These are phyloP conservation scores for Pulveroboletus sp. DNA, from an alignment of 768 basidiomycete genomes.

Conservation along the genomic window DNA sequence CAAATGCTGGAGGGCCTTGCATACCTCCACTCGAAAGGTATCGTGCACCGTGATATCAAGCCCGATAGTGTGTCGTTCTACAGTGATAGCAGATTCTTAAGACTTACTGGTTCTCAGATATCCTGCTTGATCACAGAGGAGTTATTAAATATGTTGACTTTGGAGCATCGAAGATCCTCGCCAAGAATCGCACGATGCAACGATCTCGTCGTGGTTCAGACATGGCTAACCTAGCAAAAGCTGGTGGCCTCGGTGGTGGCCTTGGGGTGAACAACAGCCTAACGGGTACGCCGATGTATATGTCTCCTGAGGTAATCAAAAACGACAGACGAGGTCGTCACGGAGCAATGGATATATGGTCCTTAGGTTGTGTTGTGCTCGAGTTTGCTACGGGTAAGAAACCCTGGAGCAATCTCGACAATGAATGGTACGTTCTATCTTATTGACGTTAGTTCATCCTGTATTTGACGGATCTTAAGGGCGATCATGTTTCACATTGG, in stretches of 20 bases:
- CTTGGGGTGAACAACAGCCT: conserved; percentile 75
- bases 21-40: conserved; percentile 88
- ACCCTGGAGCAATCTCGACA: conserved; percentile 98
- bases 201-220: conserved; percentile 59
- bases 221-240: conserved; percentile 29
- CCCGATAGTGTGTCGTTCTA: conserved; percentile 78
- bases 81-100: background rate
- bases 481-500: conserved; percentile 99
- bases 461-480: conserved; percentile 42
- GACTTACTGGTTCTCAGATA: conserved; percentile 53
- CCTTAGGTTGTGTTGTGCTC: conserved; percentile 93
- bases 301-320: conserved; percentile 98
- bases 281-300: conserved; percentile 99
- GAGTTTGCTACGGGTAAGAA: conserved; percentile 96
- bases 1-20: conserved; percentile 94
- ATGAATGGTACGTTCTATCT: conserved; percentile 75
- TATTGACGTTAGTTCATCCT: background rate
- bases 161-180: conserved; percentile 94
- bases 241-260: conserved; percentile 32
- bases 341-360: conserved; percentile 99
- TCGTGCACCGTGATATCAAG: conserved; percentile 96
- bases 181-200: conserved; percentile 80
- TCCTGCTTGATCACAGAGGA: conserved; percentile 82
- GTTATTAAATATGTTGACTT: conserved; percentile 98
- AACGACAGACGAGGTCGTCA: conserved; percentile 82